Conservation (phyloP, 2,329 filamentous ascomycete species). For the Sarocladium oryzae region DNA sequence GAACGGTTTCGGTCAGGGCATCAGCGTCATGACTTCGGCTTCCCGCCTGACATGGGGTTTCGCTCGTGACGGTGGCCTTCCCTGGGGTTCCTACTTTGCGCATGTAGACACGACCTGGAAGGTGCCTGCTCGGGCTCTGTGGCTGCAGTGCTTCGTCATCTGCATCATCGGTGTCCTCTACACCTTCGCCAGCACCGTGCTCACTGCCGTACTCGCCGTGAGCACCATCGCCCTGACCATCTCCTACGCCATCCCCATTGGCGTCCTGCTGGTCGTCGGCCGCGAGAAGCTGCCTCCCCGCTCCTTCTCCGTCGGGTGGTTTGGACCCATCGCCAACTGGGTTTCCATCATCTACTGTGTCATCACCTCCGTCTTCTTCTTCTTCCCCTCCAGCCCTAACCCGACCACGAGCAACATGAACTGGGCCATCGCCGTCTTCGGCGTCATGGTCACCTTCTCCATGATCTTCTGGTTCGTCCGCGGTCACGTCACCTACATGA, state of each 20-base stretch:
- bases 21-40: slow-evolving; percentile 35
- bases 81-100: slow-evolving; percentile 30
- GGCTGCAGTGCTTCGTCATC: slow-evolving; percentile 31
- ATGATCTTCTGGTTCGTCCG: slow-evolving; percentile 35
- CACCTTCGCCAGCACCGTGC: slow-evolving; percentile 38
- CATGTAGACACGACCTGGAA: slow-evolving; percentile 32
- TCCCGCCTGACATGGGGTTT: slow-evolving; percentile 39
- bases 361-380: slow-evolving; percentile 40
- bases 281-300: slow-evolving; percentile 38
- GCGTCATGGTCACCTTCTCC: slow-evolving; percentile 36
- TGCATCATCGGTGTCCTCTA: slow-evolving; percentile 38
- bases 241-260: slow-evolving; percentile 31
- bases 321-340: slow-evolving; percentile 30
- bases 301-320: slow-evolving; percentile 31
- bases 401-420: slow-evolving; percentile 37
- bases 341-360: slow-evolving; percentile 36
- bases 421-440: slow-evolving; percentile 41
- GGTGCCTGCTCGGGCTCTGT: slow-evolving; percentile 37
- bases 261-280: slow-evolving; percentile 33
- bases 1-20: slow-evolving; percentile 39
- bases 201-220: slow-evolving; percentile 41
- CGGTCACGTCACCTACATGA: slow-evolving; percentile 26
- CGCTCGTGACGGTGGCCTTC: slow-evolving; percentile 32
- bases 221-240: slow-evolving; percentile 41
- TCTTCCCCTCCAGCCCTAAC: slow-evolving; percentile 34